A percentile compares a stretch with the other conserved stretches of the same genome.
Evolutionary conservation across 202 grass and related monocot species (phyloP).

Genomic region (Zizania palustris): DNA sequence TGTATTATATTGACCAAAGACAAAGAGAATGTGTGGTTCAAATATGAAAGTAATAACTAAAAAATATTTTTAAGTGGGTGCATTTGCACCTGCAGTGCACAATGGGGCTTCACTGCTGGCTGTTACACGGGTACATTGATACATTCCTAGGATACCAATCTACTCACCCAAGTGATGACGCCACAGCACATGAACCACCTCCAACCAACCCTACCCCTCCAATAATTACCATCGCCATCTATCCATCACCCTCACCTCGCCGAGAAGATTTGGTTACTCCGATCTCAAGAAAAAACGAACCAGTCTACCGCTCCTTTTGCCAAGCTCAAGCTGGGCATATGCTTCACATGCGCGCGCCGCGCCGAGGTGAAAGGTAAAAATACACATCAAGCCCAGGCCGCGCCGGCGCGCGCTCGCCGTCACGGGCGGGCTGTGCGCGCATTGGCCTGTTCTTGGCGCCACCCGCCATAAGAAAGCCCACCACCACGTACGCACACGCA

Average conservation of each 20-base stretch:
- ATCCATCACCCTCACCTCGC: no score
- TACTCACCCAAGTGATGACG: neutral
- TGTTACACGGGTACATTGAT: neutral
- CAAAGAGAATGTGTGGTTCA: no score
- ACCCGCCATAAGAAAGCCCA: slow-evolving; percentile 39
- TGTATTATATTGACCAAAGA: no score
- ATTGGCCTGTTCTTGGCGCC: neutral
- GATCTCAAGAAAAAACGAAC: neutral
- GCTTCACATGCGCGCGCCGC: slow-evolving; percentile 18
- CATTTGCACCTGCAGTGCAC: no score
- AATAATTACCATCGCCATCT: neutral
- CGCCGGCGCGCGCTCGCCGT: slow-evolving; percentile 1
- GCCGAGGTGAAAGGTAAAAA: slow-evolving; percentile 41
- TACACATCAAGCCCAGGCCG: neutral
- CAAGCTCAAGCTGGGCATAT: neutral
- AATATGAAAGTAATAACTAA: no score
- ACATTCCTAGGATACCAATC: neutral
- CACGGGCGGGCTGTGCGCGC: slow-evolving; percentile 39
- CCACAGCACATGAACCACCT: neutral
- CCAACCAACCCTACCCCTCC: slow-evolving; percentile 6
- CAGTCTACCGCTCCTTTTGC: neutral
- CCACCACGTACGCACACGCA: neutral
- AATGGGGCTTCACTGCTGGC: no score
- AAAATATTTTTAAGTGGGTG: no score
- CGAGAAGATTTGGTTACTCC: slow-evolving; percentile 24